These are phyloP conservation scores for Umbilicus rupestris DNA, from an alignment of 164 flowering plant species.

Conservation along the genomic window DNA sequence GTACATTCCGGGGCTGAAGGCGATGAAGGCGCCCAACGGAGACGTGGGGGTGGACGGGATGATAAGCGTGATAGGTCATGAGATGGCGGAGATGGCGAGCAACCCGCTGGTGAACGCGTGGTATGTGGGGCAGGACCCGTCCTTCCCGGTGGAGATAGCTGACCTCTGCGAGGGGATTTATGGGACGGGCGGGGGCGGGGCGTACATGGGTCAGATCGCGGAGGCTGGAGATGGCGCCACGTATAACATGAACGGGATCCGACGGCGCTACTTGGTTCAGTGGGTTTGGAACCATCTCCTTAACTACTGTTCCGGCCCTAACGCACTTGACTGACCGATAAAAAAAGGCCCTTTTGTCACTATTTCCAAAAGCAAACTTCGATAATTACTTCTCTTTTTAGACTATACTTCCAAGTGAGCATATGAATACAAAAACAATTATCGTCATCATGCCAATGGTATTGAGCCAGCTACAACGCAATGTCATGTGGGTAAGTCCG, in stretches of 20 bases:
- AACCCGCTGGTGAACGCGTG: slow-evolving; percentile 93
- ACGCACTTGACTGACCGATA: slow-evolving; percentile 61
- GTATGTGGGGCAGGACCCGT: slow-evolving; percentile 88
- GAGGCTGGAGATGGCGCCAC: slow-evolving; percentile 66
- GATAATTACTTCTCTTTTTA: too few relatives aligned
- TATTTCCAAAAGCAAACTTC: too few relatives aligned
- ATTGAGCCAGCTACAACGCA: too few relatives aligned
- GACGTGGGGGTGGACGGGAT: slow-evolving; percentile 83
- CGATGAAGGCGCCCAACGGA: slow-evolving; percentile 70
- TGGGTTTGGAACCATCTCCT: slow-evolving; percentile 85
- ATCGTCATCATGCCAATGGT: too few relatives aligned
- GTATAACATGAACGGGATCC: slow-evolving; percentile 68
- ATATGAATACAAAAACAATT: too few relatives aligned
- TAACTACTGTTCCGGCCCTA: slow-evolving; percentile 82
- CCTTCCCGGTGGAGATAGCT: slow-evolving; percentile 73
- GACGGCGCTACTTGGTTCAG: slow-evolving; percentile 79
- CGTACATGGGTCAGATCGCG: slow-evolving; percentile 75
- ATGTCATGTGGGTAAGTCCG: too few relatives aligned
- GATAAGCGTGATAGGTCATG: slow-evolving; percentile 79
- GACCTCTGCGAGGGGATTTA: slow-evolving; percentile 86
- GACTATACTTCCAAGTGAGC: too few relatives aligned
- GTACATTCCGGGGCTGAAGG: slow-evolving; percentile 55
- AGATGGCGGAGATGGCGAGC: slow-evolving; percentile 83
- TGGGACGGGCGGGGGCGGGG: slow-evolving; percentile 80
- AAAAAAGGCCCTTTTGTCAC: neutral